phyloP scores from a whole-genome alignment of 768 basidiomycete genomes.

The Steccherinum ochraceum region DNA sequence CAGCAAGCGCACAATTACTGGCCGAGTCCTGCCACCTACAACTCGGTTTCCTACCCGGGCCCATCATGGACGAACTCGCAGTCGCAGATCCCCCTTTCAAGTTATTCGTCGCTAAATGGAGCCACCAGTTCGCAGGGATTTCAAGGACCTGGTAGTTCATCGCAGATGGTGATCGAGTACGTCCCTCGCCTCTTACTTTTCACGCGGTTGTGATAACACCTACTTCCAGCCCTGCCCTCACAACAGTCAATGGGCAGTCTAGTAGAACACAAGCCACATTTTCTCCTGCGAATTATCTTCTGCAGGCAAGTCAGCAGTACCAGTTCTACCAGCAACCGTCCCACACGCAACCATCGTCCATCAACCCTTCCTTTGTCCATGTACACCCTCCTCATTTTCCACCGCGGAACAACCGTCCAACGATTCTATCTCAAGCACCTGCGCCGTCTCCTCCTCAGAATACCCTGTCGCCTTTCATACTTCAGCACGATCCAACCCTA shows the following conservation, averaged over 20 bases:
- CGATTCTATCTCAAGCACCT: slow-evolving; percentile 14
- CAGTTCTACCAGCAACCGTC: slow-evolving; percentile 30
- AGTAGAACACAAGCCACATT: not conserved
- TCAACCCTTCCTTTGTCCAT: slow-evolving; percentile 30
- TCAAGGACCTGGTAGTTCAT: slow-evolving; percentile 23
- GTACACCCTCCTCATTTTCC: slow-evolving; percentile 21
- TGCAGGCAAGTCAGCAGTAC: not conserved
- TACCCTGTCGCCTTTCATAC: slow-evolving; percentile 64
- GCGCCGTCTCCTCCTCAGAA: slow-evolving; percentile 38
- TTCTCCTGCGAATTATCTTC: slow-evolving; percentile 26
- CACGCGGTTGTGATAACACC: not conserved
- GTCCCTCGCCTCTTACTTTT: slow-evolving; percentile 20
- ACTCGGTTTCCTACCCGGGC: slow-evolving; percentile 44
- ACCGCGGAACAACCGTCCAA: slow-evolving; percentile 26
- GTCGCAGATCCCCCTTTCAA: slow-evolving; percentile 53
- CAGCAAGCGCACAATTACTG: slow-evolving; percentile 31
- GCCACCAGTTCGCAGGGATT: slow-evolving; percentile 42
- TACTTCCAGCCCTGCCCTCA: slow-evolving; percentile 47
- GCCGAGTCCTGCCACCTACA: slow-evolving; percentile 39
- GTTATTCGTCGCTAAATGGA: slow-evolving; percentile 72
- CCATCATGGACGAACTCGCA: slow-evolving; percentile 19
- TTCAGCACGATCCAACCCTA: slow-evolving; percentile 48
- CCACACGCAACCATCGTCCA: slow-evolving; percentile 32
- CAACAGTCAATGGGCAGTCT: slow-evolving; percentile 26
- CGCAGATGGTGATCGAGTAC: slow-evolving; percentile 65